A percentile compares a stretch with the other conserved stretches of the same genome.
Conservation (phyloP, 768 basidiomycete genomes). For the Tricholoma hemisulphureum region DNA sequence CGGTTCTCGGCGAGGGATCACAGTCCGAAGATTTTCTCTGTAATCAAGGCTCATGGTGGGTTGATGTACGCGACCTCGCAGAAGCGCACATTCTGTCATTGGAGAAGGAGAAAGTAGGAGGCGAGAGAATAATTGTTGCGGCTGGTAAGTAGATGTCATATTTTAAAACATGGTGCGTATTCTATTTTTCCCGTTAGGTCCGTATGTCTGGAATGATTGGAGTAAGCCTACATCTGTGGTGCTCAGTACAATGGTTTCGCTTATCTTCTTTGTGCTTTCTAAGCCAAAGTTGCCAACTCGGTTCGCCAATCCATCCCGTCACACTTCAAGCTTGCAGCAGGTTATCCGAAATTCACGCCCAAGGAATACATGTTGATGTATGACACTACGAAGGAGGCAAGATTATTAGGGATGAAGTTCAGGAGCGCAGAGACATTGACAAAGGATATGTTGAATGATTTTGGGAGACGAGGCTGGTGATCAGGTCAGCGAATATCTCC, state of each 20-base stretch:
- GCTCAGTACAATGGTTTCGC: background rate
- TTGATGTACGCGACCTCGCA: constrained; percentile 58
- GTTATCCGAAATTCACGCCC: constrained; percentile 30
- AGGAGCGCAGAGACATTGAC: constrained; percentile 28
- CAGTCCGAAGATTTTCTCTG: constrained; percentile 19
- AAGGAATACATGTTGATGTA: constrained; percentile 19
- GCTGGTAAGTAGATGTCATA: constrained; percentile 11
- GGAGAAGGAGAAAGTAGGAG: constrained; percentile 48
- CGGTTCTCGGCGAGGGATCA: constrained; percentile 19
- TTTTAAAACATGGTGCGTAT: background rate
- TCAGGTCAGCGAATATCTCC: no score
- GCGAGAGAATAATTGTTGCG: constrained; percentile 53
- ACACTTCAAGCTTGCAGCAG: constrained; percentile 21
- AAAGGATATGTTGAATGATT: constrained; percentile 31
- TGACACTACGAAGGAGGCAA: constrained; percentile 26
- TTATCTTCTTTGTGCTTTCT: background rate
- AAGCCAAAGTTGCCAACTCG: constrained; percentile 35
- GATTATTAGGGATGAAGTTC: constrained; percentile 32
- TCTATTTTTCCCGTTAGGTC: background rate
- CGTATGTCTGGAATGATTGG: constrained; percentile 37
- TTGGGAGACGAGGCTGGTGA: constrained; percentile 35
- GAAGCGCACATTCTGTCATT: constrained; percentile 54
- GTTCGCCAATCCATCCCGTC: constrained; percentile 24
- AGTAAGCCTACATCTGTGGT: constrained; percentile 20
- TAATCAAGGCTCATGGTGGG: constrained; percentile 31